These are phyloP conservation scores for Hordeum marinum DNA, from an alignment of 176 grass and related monocot species.

Conservation along the genomic window DNA sequence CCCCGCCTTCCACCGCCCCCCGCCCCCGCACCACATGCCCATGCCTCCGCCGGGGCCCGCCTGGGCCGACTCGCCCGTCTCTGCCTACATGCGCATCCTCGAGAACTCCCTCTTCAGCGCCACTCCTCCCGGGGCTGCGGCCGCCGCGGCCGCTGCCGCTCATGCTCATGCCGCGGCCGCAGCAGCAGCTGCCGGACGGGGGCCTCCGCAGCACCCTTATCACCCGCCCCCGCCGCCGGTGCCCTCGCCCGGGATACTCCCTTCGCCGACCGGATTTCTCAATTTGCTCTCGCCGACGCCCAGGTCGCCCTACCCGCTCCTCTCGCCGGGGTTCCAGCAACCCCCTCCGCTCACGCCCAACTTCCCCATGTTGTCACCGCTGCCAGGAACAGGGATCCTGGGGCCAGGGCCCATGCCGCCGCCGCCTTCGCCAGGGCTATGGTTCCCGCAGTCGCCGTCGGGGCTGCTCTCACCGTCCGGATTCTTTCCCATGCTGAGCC, in stretches of 20 bases:
- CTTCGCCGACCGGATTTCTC: conserved; percentile 60
- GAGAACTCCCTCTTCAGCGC: conserved; percentile 74
- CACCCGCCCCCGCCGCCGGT: conserved; percentile 37
- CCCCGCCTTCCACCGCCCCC: conserved; percentile 41
- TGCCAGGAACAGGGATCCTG: conserved; percentile 59
- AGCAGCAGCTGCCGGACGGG: neutral
- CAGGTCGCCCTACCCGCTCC: conserved; percentile 66
- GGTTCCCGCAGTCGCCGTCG: conserved; percentile 63
- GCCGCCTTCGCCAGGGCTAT: conserved; percentile 46
- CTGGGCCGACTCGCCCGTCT: conserved; percentile 68
- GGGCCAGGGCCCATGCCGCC: conserved; percentile 54
- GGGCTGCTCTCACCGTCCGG: conserved; percentile 66
- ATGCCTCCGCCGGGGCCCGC: conserved; percentile 5
- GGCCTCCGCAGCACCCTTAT: conserved; percentile 3
- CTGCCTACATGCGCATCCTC: conserved; percentile 81
- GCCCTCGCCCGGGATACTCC: conserved; percentile 50
- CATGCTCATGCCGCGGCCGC: neutral
- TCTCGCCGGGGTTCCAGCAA: conserved; percentile 63
- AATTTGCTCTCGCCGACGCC: conserved; percentile 69
- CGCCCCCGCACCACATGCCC: conserved; percentile 15
- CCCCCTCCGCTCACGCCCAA: conserved; percentile 38
- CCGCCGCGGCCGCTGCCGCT: neutral
- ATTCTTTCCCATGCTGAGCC: conserved; percentile 62
- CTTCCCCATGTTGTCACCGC: conserved; percentile 55
- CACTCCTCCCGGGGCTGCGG: conserved; percentile 30